phyloP scores from a whole-genome alignment of 495 filamentous ascomycete genomes.

The Aspergillus cristatus region DNA sequence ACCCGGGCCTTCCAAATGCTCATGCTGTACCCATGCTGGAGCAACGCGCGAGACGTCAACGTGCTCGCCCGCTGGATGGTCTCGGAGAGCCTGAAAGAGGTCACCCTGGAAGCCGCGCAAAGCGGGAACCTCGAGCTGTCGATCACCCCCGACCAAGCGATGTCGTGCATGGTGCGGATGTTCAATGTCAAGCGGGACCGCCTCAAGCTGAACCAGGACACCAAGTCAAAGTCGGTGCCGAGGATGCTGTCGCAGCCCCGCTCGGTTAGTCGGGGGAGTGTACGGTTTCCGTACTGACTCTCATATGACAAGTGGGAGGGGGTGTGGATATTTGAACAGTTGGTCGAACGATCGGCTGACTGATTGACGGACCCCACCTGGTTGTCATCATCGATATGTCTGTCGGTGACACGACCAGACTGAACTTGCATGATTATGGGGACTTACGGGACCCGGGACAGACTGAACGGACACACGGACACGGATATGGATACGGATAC shows the following conservation, averaged over 20 bases:
- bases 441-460: too few relatives aligned
- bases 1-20: conserved; percentile 13
- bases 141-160: conserved; percentile 11
- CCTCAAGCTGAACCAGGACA: conserved; percentile 13
- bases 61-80: conserved; percentile 13
- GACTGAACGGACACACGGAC: too few relatives aligned
- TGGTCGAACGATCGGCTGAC: too few relatives aligned
- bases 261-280: conserved; percentile 7
- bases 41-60: conserved; percentile 11
- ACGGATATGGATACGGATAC: too few relatives aligned
- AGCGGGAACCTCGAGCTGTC: conserved; percentile 1
- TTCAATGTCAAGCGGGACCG: conserved; percentile 14
- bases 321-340: too few relatives aligned
- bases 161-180: conserved; percentile 12
- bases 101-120: conserved; percentile 4
- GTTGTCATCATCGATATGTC: too few relatives aligned
- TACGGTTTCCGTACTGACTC: conserved; percentile 6
- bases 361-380: too few relatives aligned
- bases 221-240: conserved; percentile 10
- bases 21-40: conserved; percentile 15
- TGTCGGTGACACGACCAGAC: too few relatives aligned
- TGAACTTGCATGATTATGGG: too few relatives aligned
- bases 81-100: conserved; percentile 4
- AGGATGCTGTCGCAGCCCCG: conserved; percentile 12
- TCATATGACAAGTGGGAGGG: too few relatives aligned